Evolutionary conservation across 2,329 filamentous ascomycete species (phyloP), one percentile per base, ranked within the genome.

Genomic region (Apiospora kogelbergensis): DNA sequence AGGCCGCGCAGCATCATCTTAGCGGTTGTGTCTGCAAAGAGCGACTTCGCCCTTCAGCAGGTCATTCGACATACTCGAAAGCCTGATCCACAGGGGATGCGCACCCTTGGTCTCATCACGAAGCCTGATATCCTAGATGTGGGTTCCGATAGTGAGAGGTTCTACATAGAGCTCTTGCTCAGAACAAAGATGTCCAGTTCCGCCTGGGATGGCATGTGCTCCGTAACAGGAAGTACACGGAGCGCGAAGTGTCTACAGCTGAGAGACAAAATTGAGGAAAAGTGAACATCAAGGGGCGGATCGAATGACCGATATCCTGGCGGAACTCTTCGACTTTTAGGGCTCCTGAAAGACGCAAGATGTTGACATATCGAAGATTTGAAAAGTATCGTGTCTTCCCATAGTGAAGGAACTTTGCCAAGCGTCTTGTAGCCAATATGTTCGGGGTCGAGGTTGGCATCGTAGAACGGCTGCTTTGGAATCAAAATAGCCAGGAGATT

Each of bases 1-100:
- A 81, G 85, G 9, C 77, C 80, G 0, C 79, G 86, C 1, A 90
- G 84, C 72, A 88, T 91, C 69, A 87, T 90, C 1, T 79, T 91
- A 0, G 85, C 87, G 0, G 84, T 89, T 0, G 81, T 90, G 0
- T 85, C 83, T 0, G 86, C 86, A 0, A 85, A 84, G 46, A 83
- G 81, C 42, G 85, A 91, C 60, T 84, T 84, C 72, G 84, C 85
- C 13, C 84, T 88, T 24, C 89, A 92, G 73, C 79, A 82, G 17
- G 84, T 92, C 5, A 78, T 87, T 0, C 79, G 84, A 9, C 73
- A 82, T 64, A 80, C 86, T 20, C 81, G 85, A 2, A 41, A 24
- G 3, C 33, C 70, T 2, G 67, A 73, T 60, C 71, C 76, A 10
- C 70, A 80, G 4, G 81, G 82, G 6, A 53, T 70, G 2, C 80